A percentile compares a stretch with the other conserved stretches of the same genome.
Conservation (phyloP, 768 basidiomycete genomes). For the Collybia nuda region DNA sequence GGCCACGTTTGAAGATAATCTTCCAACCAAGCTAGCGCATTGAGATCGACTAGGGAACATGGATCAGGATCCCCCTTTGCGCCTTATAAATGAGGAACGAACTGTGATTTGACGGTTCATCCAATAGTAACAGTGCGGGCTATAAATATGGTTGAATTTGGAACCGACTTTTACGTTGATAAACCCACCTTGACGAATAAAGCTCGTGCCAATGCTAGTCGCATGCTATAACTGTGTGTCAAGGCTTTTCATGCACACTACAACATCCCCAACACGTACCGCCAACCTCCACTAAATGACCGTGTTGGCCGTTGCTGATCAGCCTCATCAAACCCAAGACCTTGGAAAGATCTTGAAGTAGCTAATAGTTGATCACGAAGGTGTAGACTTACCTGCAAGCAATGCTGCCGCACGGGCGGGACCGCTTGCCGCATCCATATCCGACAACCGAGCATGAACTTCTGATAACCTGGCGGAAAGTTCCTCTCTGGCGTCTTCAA, state of each 20-base stretch:
- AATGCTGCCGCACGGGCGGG: slow-evolving; percentile 91
- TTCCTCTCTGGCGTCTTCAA: slow-evolving; percentile 86
- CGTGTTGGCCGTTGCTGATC: slow-evolving; percentile 85
- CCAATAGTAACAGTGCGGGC: slow-evolving; percentile 77
- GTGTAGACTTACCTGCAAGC: slow-evolving; percentile 61
- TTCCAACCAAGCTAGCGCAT: slow-evolving; percentile 96
- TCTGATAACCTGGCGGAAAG: slow-evolving; percentile 80
- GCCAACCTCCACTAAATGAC: slow-evolving; percentile 96
- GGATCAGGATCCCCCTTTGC: neutral
- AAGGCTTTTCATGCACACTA: neutral
- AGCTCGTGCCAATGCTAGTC: slow-evolving; percentile 91
- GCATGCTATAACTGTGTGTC: slow-evolving; percentile 62
- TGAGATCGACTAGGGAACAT: slow-evolving; percentile 69
- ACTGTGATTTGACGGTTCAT: slow-evolving; percentile 98
- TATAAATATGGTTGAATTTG: slow-evolving; percentile 18
- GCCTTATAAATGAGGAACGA: slow-evolving; percentile 20
- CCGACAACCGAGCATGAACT: slow-evolving; percentile 86
- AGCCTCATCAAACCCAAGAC: slow-evolving; percentile 86
- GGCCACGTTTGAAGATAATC: slow-evolving; percentile 96
- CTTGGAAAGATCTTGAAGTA: slow-evolving; percentile 31
- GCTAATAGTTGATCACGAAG: neutral
- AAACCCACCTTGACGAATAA: slow-evolving; percentile 84
- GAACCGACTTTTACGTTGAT: neutral
- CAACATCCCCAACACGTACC: slow-evolving; percentile 38
- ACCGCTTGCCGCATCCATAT: slow-evolving; percentile 98